Percentiles rank a stretch among this genome's conserved stretches.
Evolutionary conservation across 345 rosid genomes (phyloP).

Genomic region (Hibiscus mutabilis): DNA sequence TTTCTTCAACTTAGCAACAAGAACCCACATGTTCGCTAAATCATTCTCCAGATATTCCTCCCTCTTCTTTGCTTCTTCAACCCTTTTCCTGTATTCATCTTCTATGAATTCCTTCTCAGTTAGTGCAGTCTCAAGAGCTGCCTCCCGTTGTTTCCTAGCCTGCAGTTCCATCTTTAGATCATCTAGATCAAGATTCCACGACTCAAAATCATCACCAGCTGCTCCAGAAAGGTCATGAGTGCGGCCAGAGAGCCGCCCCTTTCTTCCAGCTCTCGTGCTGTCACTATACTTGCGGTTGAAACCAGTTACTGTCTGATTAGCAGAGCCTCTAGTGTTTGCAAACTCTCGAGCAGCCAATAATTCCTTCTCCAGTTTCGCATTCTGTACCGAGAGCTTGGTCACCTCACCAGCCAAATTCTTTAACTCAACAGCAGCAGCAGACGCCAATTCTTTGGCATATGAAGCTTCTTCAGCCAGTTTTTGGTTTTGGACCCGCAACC

Average conservation of each 20-base stretch:
- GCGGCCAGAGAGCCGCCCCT: conserved; percentile 64
- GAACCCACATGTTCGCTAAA: conserved; percentile 98
- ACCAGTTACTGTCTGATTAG: conserved; percentile 44
- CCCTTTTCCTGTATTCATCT: conserved; percentile 73
- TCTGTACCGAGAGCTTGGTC: conserved; percentile 76
- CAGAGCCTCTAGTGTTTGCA: conserved; percentile 48
- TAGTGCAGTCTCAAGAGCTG: conserved; percentile 74
- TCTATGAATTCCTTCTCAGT: conserved; percentile 81
- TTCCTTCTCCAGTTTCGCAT: conserved; percentile 78
- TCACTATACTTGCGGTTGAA: conserved; percentile 61
- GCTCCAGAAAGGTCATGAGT: conserved; percentile 45
- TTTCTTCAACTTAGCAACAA: conserved; percentile 95
- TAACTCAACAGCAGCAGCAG: conserved; percentile 99
- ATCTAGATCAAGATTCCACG: conserved; percentile 77
- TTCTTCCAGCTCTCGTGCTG: conserved; percentile 59
- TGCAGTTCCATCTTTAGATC: conserved; percentile 82
- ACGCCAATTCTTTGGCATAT: conserved; percentile 92
- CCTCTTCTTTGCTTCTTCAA: conserved; percentile 81
- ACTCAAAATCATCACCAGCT: conserved; percentile 56
- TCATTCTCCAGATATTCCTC: conserved; percentile 95
- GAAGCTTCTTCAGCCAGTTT: conserved; percentile 94
- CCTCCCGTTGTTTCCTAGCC: conserved; percentile 85
- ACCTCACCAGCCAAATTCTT: conserved; percentile 94
- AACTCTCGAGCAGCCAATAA: conserved; percentile 63
- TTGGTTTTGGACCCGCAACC: conserved; percentile 74